Conservation (phyloP, 2,329 filamentous ascomycete species). For the Neocucurbitaria cava region DNA sequence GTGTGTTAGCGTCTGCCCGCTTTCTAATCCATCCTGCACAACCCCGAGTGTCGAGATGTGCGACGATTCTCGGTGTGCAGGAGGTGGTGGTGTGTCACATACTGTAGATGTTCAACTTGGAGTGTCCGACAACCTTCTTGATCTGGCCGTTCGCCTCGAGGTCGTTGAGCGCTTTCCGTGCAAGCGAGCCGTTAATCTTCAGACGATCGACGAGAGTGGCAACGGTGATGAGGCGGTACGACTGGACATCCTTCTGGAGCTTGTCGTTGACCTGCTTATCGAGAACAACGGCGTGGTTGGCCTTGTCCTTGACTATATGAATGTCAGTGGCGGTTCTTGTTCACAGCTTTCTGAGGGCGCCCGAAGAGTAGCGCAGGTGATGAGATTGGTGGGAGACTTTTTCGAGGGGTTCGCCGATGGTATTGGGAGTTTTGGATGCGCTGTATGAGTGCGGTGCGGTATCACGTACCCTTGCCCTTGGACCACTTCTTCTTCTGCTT, state of each 20-base stretch:
- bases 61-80: neutral
- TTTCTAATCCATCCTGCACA: neutral
- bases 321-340: conserved; percentile 34
- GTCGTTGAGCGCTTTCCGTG: conserved; percentile 85
- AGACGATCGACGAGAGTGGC: conserved; percentile 98
- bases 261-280: conserved; percentile 98
- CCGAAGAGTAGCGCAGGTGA: conserved; percentile 3
- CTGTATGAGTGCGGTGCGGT: conserved; percentile 19
- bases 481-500: conserved; percentile 86
- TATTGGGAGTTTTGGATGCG: conserved; percentile 9
- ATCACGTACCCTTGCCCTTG: conserved; percentile 64
- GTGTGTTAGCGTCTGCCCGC: neutral
- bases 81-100: conserved; percentile 50
- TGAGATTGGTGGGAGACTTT: conserved; percentile 1
- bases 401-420: conserved; percentile 1
- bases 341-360: conserved; percentile 7
- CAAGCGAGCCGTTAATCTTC: conserved; percentile 99
- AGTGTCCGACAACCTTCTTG: conserved; percentile 96
- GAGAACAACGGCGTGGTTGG: conserved; percentile 98
- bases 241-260: conserved; percentile 99
- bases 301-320: conserved; percentile 98
- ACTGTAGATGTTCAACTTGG: conserved; percentile 99
- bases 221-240: conserved; percentile 98
- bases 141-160: conserved; percentile 98
- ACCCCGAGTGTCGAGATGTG: neutral